Conservation (phyloP, 768 basidiomycete species). For the Hydnum rufescens region DNA sequence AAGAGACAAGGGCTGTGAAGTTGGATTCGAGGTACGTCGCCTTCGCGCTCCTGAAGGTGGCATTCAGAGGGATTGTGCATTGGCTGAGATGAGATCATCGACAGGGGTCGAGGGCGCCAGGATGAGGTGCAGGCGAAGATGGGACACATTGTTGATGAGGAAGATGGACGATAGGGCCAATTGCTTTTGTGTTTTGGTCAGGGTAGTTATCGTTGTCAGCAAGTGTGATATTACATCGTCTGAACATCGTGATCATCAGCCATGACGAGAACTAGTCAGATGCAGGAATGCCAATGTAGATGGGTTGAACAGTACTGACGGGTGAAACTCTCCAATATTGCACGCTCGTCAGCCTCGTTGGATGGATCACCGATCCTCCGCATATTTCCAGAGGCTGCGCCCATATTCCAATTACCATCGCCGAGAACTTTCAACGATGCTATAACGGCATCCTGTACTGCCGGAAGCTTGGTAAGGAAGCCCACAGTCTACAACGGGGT, state of each 20-base stretch:
- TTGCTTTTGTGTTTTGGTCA: conserved; percentile 33
- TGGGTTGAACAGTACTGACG: conserved; percentile 27
- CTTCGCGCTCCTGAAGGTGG: conserved; percentile 60
- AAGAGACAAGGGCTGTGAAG: conserved; percentile 56
- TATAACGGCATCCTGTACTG: conserved; percentile 46
- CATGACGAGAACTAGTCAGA: neutral
- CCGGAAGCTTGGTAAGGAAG: conserved; percentile 50
- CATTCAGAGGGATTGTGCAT: conserved; percentile 43
- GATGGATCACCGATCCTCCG: conserved; percentile 31
- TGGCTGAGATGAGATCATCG: conserved; percentile 34
- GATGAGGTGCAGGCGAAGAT: conserved; percentile 42
- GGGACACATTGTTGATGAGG: conserved; percentile 59
- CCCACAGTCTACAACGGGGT: conserved; percentile 32
- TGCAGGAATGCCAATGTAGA: neutral
- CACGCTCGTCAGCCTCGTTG: conserved; percentile 27
- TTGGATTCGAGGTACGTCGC: conserved; percentile 71
- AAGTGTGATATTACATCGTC: conserved; percentile 59
- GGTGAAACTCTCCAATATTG: conserved; percentile 54
- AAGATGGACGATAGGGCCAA: conserved; percentile 53
- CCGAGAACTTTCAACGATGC: conserved; percentile 50
- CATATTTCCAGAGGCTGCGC: conserved; percentile 35
- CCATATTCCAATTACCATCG: conserved; percentile 87
- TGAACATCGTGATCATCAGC: too few species aligned
- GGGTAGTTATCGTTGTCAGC: conserved; percentile 35
- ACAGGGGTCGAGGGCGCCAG: conserved; percentile 31